phyloP scores from a whole-genome alignment of 2,329 filamentous ascomycete species.

The Apiospora phragmitis region DNA sequence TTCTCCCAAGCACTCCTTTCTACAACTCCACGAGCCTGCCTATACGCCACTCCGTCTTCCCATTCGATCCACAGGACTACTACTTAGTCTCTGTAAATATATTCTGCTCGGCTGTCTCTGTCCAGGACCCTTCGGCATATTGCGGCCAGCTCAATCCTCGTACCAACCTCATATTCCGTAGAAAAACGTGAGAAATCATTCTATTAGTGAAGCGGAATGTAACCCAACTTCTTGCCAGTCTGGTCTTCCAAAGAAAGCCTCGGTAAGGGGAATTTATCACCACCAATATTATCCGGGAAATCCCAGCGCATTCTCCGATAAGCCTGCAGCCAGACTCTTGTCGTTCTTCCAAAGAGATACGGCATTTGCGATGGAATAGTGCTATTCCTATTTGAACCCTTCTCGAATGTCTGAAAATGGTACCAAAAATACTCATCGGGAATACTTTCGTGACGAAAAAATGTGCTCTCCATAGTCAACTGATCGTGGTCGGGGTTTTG shows the following conservation, averaged over 20 bases:
- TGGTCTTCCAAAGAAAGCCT: background rate
- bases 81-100: background rate
- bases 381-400: no score
- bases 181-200: background rate
- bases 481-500: no score
- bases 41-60: background rate
- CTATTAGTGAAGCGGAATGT: background rate
- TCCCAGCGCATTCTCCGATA: background rate
- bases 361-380: background rate
- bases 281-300: no score
- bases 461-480: no score
- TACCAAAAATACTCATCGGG: no score
- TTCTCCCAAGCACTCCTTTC: background rate
- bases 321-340: background rate
- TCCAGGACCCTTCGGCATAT: background rate
- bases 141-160: background rate
- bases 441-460: no score
- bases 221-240: background rate
- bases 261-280: no score
- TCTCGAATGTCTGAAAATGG: no score
- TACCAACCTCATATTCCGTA: background rate
- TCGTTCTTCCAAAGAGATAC: background rate
- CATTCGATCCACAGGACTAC: constrained; percentile 6
- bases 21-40: background rate
- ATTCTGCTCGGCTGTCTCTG: background rate